Percentiles rank a stretch among this genome's conserved stretches.
phyloP scores from a whole-genome alignment of 345 rosid genomes.

The Conringia planisiliqua region DNA sequence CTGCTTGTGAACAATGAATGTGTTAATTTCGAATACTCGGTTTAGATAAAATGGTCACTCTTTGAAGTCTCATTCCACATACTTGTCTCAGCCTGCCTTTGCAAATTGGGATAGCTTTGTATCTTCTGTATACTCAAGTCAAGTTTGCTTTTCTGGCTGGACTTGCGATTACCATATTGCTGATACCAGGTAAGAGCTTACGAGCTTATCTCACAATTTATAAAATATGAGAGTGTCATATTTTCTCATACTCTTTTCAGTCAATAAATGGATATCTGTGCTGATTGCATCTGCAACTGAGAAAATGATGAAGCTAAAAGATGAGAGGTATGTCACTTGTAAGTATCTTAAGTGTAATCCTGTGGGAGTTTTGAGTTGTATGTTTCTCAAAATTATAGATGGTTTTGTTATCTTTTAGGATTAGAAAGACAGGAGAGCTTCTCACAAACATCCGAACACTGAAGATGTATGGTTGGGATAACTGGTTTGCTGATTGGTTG shows the following conservation, averaged over 20 bases:
- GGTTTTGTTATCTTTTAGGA: slow-evolving; percentile 44
- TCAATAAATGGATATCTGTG: slow-evolving; percentile 86
- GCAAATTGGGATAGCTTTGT: slow-evolving; percentile 86
- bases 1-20: slow-evolving; percentile 9
- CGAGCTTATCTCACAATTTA: neutral
- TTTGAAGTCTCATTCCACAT: neutral
- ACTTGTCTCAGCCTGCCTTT: slow-evolving; percentile 78
- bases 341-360: neutral
- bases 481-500: slow-evolving; percentile 70
- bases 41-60: neutral
- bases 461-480: slow-evolving; percentile 92
- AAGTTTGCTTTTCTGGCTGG: slow-evolving; percentile 85
- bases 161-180: slow-evolving; percentile 66
- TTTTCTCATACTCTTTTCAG: slow-evolving; percentile 37
- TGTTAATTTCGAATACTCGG: neutral
- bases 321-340: slow-evolving; percentile 65
- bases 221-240: neutral
- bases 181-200: slow-evolving; percentile 71
- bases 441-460: slow-evolving; percentile 74
- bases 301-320: slow-evolving; percentile 97
- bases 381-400: neutral
- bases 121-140: slow-evolving; percentile 85
- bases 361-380: neutral
- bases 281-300: slow-evolving; percentile 84
- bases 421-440: slow-evolving; percentile 86